Conservation (phyloP, 805 yeast species). For the Spencermartinsiella europaea region DNA sequence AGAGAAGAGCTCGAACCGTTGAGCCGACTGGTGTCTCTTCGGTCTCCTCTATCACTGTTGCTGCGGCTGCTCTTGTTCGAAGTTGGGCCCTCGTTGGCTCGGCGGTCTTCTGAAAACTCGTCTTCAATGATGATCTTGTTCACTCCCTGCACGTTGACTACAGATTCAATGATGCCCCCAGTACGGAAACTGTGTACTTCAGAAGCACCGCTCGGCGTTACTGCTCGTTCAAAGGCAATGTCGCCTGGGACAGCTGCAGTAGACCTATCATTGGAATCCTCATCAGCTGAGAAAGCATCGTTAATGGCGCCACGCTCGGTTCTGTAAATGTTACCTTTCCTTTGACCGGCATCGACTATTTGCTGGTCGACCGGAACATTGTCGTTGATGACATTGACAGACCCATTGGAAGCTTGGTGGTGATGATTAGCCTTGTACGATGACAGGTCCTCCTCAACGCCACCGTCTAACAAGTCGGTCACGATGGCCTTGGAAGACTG, state of each 20-base stretch:
- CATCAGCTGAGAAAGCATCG: slow-evolving; percentile 12
- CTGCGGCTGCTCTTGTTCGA: background rate
- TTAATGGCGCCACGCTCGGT: slow-evolving; percentile 22
- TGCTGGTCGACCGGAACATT: background rate
- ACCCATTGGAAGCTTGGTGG: background rate
- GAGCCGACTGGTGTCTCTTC: background rate
- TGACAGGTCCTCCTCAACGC: background rate
- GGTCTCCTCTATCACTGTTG: slow-evolving; percentile 2
- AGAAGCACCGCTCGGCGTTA: slow-evolving; percentile 5
- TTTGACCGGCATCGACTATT: background rate
- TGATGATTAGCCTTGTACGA: background rate
- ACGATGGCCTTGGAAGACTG: background rate
- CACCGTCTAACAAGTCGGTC: background rate
- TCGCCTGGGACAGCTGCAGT: slow-evolving; percentile 6
- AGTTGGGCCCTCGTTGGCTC: background rate
- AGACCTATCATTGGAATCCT: slow-evolving; percentile 1
- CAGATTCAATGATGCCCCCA: slow-evolving; percentile 72
- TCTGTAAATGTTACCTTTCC: slow-evolving; percentile 19
- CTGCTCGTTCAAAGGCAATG: slow-evolving; percentile 4
- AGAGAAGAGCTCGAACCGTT: background rate
- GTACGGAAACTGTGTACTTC: slow-evolving; percentile 32
- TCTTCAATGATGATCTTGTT: slow-evolving; percentile 81
- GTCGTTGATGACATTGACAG: background rate
- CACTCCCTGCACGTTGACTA: slow-evolving; percentile 78
- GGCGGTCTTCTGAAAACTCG: slow-evolving; percentile 9